These are phyloP conservation scores for Eutypa lata DNA, from an alignment of 2,329 filamentous ascomycete genomes.

Conservation along the genomic window DNA sequence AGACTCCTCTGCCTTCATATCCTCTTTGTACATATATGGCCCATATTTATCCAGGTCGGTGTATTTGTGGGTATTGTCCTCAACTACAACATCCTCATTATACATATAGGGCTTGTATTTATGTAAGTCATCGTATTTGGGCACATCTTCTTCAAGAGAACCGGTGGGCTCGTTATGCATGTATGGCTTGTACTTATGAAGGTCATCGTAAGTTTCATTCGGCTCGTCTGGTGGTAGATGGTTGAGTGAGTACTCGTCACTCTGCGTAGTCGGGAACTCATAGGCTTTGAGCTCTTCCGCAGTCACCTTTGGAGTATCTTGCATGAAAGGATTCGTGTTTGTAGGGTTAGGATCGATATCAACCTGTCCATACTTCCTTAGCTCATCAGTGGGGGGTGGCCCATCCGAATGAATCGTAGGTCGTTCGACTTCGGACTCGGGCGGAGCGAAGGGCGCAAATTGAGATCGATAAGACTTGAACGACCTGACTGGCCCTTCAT, in stretches of 20 bases:
- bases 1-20: conserved; percentile 23
- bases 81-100: conserved; percentile 14
- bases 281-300: conserved; percentile 2
- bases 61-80: conserved; percentile 21
- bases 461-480: conserved; percentile 34
- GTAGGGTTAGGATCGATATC: conserved; percentile 26
- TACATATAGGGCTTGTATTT: conserved; percentile 27
- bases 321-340: conserved; percentile 1
- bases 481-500: conserved; percentile 25
- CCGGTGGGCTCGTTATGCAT: conserved; percentile 21
- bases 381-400: conserved; percentile 32
- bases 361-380: conserved; percentile 31
- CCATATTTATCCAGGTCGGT: conserved; percentile 37
- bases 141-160: conserved; percentile 13
- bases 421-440: conserved; percentile 9
- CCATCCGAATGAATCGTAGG: conserved; percentile 30
- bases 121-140: conserved; percentile 3
- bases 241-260: conserved; percentile 30
- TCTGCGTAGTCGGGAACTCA: conserved; percentile 12
- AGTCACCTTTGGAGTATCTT: neutral
- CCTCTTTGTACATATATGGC: conserved; percentile 34
- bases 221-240: conserved; percentile 27
- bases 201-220: conserved; percentile 28
- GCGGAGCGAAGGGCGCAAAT: conserved; percentile 26
- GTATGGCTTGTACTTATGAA: conserved; percentile 17